phyloP scores from a whole-genome alignment of 805 yeast genomes.

The Candida easanensis region DNA sequence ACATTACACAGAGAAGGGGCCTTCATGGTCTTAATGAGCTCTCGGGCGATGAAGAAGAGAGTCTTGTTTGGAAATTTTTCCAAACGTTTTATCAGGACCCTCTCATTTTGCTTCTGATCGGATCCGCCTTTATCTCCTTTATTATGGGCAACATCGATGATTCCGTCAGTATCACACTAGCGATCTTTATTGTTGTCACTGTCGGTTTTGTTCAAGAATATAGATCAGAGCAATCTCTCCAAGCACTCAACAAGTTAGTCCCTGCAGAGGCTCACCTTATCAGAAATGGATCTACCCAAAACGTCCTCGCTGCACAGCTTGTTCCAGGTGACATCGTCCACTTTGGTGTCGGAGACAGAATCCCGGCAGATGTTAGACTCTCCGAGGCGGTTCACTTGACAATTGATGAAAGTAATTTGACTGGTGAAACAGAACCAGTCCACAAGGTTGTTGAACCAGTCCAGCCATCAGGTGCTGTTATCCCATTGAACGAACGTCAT shows the following conservation, averaged over 20 bases:
- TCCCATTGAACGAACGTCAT: constrained; percentile 65
- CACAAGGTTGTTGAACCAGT: constrained; percentile 55
- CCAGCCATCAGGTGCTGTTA: constrained; percentile 29
- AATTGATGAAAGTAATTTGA: constrained; percentile 90
- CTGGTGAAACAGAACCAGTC: constrained; percentile 94
- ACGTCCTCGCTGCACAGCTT: constrained; percentile 79
- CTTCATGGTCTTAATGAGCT: constrained; percentile 84
- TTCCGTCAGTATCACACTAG: constrained; percentile 89
- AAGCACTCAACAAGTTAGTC: constrained; percentile 87
- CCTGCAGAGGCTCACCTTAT: constrained; percentile 96
- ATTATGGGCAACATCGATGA: constrained; percentile 96
- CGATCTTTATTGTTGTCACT: constrained; percentile 87
- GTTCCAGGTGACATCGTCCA: constrained; percentile 97
- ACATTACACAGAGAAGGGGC: constrained; percentile 65
- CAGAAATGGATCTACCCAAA: constrained; percentile 72
- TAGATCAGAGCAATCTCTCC: constrained; percentile 89
- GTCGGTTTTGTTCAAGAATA: constrained; percentile 98
- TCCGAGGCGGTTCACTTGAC: constrained; percentile 74
- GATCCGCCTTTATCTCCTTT: constrained; percentile 83
- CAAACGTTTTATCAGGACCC: constrained; percentile 89
- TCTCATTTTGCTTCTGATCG: constrained; percentile 80
- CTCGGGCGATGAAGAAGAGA: constrained; percentile 71
- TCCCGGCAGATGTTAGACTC: constrained; percentile 92
- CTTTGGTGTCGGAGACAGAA: constrained; percentile 88
- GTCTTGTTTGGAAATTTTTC: constrained; percentile 65